Evolutionary conservation across 768 basidiomycete genomes (phyloP).

Genomic region (Leucogyrophana mollusca): DNA sequence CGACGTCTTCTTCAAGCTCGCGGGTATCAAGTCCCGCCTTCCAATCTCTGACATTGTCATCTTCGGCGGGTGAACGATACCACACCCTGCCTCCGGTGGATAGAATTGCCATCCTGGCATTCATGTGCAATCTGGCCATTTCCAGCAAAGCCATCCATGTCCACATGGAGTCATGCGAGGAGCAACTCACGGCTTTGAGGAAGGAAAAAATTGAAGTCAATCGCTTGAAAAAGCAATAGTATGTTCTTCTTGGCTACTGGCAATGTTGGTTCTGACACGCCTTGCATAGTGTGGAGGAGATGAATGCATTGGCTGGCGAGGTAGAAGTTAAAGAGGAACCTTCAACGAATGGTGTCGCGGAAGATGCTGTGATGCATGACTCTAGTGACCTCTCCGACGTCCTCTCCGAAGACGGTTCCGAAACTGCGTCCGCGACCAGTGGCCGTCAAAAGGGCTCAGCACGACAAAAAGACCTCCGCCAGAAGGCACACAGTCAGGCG

Average conservation of each 20-base stretch:
- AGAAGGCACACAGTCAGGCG: constrained; percentile 51
- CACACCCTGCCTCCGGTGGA: constrained; percentile 69
- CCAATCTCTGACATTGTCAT: constrained; percentile 36
- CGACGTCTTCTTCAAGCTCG: constrained; percentile 45
- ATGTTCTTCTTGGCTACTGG: constrained; percentile 33
- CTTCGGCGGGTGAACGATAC: constrained; percentile 70
- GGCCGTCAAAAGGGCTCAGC: constrained; percentile 41
- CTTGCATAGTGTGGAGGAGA: constrained; percentile 63
- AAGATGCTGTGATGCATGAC: constrained; percentile 63
- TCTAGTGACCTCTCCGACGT: constrained; percentile 74
- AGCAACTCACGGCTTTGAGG: constrained; percentile 84
- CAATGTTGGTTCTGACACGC: constrained; percentile 11
- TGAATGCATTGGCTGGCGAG: constrained; percentile 61
- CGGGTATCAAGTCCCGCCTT: constrained; percentile 46
- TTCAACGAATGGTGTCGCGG: constrained; percentile 38
- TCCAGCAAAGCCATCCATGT: constrained; percentile 87
- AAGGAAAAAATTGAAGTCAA: constrained; percentile 97
- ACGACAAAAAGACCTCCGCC: constrained; percentile 52
- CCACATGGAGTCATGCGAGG: constrained; percentile 89
- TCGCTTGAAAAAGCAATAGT: constrained; percentile 86
- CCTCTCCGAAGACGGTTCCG: constrained; percentile 59
- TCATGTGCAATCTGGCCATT: constrained; percentile 86
- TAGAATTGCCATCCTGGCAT: constrained; percentile 82
- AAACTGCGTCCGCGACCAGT: constrained; percentile 48
- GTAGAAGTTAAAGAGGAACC: constrained; percentile 46